Percentiles rank a stretch among this genome's conserved stretches.
phyloP scores from a whole-genome alignment of 306 rosid genomes.

The Delonix regia region DNA sequence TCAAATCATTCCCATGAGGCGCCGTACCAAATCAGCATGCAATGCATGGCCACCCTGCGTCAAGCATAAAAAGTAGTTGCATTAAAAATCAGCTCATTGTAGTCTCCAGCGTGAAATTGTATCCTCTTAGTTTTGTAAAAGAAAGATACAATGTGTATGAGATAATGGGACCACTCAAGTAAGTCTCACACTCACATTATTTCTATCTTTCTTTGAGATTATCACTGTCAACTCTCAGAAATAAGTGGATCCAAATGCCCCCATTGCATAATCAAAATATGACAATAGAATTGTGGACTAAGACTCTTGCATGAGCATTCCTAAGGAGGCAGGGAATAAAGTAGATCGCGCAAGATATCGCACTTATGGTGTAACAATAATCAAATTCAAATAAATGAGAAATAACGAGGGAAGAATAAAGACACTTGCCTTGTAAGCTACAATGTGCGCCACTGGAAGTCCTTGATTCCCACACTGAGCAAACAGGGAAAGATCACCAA shows the following conservation, averaged over 20 bases:
- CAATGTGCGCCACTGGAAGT: constrained; percentile 80
- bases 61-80: constrained; percentile 12
- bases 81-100: constrained; percentile 13
- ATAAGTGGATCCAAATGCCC: neutral
- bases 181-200: too few species aligned
- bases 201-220: neutral
- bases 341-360: constrained; percentile 7
- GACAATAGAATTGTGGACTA: neutral
- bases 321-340: constrained; percentile 2
- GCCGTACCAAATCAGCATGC: constrained; percentile 69
- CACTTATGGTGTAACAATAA: neutral
- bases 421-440: constrained; percentile 72
- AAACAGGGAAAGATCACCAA: constrained; percentile 87
- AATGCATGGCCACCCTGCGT: constrained; percentile 80
- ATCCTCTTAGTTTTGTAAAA: too few species aligned
- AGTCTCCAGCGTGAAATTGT: too few species aligned
- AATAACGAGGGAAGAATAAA: neutral
- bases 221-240: neutral
- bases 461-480: constrained; percentile 88
- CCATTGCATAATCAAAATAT: constrained; percentile 24
- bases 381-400: constrained; percentile 20
- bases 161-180: too few species aligned
- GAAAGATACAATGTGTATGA: too few species aligned
- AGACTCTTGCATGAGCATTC: neutral
- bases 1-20: constrained; percentile 43